These are phyloP conservation scores for Claviceps capensis DNA, from an alignment of 2,329 filamentous ascomycete species.

Conservation along the genomic window DNA sequence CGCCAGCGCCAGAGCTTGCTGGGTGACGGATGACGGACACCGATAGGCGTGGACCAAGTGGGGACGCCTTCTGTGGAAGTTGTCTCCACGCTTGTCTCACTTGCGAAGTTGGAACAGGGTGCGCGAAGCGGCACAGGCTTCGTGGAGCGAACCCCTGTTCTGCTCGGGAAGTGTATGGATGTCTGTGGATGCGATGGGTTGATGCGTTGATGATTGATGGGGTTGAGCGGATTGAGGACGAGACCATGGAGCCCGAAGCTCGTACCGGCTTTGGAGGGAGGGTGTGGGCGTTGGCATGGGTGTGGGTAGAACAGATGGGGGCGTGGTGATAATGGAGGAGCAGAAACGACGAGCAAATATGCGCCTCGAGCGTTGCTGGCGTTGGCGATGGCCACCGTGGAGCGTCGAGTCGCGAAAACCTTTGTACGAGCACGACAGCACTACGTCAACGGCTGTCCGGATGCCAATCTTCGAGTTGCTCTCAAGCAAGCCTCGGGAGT, in stretches of 20 bases:
- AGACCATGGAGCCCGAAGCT: constrained; percentile 6
- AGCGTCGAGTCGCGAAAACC: not conserved
- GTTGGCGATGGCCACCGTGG: not conserved
- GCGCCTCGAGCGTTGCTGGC: constrained; percentile 1
- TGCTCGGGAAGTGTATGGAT: constrained; percentile 1
- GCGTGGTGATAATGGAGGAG: not conserved
- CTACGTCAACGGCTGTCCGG: constrained; percentile 1
- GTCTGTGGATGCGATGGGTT: too few relatives aligned
- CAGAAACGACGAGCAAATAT: not conserved
- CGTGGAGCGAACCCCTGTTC: constrained; percentile 1
- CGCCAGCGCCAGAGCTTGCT: constrained; percentile 8
- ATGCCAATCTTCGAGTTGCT: not conserved
- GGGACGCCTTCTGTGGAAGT: constrained; percentile 6
- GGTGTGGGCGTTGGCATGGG: not conserved
- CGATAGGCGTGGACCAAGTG: constrained; percentile 10
- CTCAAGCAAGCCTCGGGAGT: not conserved
- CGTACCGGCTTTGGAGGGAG: constrained; percentile 2
- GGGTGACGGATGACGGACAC: constrained; percentile 6
- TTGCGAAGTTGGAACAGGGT: constrained; percentile 27
- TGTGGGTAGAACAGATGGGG: not conserved
- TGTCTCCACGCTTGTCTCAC: constrained; percentile 35
- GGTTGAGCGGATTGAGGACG: constrained; percentile 7
- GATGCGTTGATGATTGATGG: too few relatives aligned
- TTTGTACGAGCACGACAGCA: constrained; percentile 1
- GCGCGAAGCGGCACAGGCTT: constrained; percentile 7